phyloP scores from a whole-genome alignment of 2,329 filamentous ascomycete genomes.

The Chalaropsis ovoidea region DNA sequence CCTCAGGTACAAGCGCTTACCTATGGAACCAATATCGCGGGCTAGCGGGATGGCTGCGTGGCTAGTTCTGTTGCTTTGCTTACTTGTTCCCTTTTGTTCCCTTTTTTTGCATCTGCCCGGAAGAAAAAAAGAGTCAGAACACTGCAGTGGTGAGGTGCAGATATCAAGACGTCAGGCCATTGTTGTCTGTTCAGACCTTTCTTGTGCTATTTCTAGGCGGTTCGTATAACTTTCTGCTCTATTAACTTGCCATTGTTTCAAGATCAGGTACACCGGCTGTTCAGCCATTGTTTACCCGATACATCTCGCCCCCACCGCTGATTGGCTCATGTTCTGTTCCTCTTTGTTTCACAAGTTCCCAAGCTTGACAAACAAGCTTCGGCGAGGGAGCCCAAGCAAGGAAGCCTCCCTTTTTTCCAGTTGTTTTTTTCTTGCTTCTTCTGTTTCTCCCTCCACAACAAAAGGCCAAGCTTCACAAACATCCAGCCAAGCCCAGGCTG shows the following conservation, averaged over 20 bases:
- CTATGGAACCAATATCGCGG: background rate
- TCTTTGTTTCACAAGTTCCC: background rate
- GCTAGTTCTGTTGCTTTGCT: background rate
- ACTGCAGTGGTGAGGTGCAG: background rate
- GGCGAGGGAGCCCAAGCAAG: background rate
- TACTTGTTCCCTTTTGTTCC: background rate
- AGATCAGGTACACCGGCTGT: too few relatives aligned
- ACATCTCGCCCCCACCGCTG: background rate
- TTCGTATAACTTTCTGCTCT: background rate
- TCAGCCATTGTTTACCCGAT: background rate
- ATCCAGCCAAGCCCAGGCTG: background rate
- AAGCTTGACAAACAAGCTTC: background rate
- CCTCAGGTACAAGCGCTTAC: conserved; percentile 7
- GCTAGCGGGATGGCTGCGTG: background rate
- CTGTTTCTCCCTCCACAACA: background rate
- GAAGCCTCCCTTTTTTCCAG: background rate
- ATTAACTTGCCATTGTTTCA: too few relatives aligned
- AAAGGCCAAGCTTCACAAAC: background rate
- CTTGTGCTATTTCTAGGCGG: background rate
- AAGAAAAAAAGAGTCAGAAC: background rate
- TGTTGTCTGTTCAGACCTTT: background rate
- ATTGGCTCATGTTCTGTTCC: background rate
- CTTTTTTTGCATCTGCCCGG: background rate
- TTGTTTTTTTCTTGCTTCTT: background rate
- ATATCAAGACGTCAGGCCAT: background rate